Evolutionary conservation across 164 flowering plant genomes (phyloP), one percentile per base, ranked within the genome.

Genomic region (Macadamia tetraphylla): DNA sequence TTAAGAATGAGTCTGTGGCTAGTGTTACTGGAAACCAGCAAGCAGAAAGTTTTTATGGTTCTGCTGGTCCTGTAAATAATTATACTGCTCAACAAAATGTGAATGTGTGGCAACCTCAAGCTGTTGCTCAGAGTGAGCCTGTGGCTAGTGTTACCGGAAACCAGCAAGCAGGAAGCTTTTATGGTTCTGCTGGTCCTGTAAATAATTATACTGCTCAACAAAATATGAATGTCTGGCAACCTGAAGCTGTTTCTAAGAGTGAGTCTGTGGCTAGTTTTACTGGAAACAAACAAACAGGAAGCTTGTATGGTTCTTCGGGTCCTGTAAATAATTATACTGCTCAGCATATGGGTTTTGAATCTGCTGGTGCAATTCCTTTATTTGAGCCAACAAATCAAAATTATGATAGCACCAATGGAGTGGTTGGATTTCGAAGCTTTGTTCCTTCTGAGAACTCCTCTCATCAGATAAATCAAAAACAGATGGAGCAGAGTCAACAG

Each of bases 31-130:
- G 60, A 60, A 78, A 65, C 51, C 83, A 75, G 67, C 79, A 77
- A 64, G 53, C 65, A n/a, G 78, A 70, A 9, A 73, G 71, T 65
- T 40, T 69, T 6, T 73, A 81, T 70, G 73, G 70, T 65, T 74
- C 82, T 58, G 66, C 63, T 7, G 73, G 51, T 43, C 60, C 74
- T 48, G 49, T 60, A 51, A 76, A 71, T 66, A 77, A 62, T 65
- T 81, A 67, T 57, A 70, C 70, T 29, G 75, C 76, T 55, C 80
- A 75, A 58, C 82, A 80, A 52, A 75, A 58, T 67, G 29, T 64
- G 30, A 74, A 67, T 62, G 75, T 62, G 64, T 83, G 83, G 87
- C 83, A 78, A 69, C 76, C 90, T 63, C 76, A 74, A 52, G 56
- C 62, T 49, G 70, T 52, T 74, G 62, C 58, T n/a, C 59, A 67